These are phyloP conservation scores for Pythium rishiriense DNA, from an alignment of 352 stramenopile species.

Conservation along the genomic window DNA sequence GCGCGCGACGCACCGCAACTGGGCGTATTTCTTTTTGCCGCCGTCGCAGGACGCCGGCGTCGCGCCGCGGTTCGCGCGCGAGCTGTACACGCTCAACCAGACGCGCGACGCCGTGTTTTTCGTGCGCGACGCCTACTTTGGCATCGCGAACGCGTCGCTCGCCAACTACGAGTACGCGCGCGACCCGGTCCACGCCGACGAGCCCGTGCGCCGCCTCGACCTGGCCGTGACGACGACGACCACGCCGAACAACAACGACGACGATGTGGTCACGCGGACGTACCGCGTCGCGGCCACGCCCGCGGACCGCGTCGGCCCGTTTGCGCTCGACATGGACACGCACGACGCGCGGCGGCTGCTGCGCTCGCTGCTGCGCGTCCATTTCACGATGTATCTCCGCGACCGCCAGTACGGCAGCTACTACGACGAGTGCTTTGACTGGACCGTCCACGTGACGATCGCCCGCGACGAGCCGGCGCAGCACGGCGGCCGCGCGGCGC, in stretches of 20 bases:
- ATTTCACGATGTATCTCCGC: slow-evolving; percentile 58
- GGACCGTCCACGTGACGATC: slow-evolving; percentile 62
- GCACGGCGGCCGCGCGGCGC: slow-evolving; percentile 6
- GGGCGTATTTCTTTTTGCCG: slow-evolving; percentile 85
- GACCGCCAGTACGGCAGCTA: slow-evolving; percentile 75
- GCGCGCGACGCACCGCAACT: slow-evolving; percentile 81
- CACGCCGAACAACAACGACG: background rate
- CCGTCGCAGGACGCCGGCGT: slow-evolving; percentile 50
- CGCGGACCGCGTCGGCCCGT: slow-evolving; percentile 48
- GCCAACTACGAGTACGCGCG: slow-evolving; percentile 81
- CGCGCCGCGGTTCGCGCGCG: slow-evolving; percentile 60
- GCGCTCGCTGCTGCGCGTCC: slow-evolving; percentile 44
- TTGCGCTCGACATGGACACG: slow-evolving; percentile 38
- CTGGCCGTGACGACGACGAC: slow-evolving; percentile 18
- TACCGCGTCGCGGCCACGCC: slow-evolving; percentile 50
- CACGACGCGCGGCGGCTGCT: slow-evolving; percentile 48
- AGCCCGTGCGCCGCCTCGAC: slow-evolving; percentile 20
- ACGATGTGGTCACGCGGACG: slow-evolving; percentile 22
- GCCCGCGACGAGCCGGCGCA: slow-evolving; percentile 33
- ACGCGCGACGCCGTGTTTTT: slow-evolving; percentile 62
- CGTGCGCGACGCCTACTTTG: slow-evolving; percentile 78
- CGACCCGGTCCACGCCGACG: slow-evolving; percentile 9
- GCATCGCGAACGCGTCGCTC: slow-evolving; percentile 60
- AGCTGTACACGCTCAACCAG: slow-evolving; percentile 76
- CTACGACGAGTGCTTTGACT: slow-evolving; percentile 87